A percentile compares a stretch with the other conserved stretches of the same genome.
Conservation (phyloP, 1,139 yeast genomes). For the Taphrina pruni region DNA sequence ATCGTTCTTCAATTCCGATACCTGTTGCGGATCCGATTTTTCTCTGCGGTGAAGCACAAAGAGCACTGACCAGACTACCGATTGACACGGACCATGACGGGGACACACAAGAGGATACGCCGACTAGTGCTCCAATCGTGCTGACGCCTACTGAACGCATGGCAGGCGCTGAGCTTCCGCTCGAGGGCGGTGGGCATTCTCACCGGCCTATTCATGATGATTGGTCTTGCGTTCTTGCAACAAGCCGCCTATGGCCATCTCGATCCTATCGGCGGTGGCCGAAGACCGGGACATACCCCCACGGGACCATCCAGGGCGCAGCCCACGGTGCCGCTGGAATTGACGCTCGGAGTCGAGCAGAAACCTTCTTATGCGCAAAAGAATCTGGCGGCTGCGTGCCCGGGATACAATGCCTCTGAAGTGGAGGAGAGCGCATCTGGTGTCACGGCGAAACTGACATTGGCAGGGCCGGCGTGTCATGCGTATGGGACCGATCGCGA, state of each 20-base stretch:
- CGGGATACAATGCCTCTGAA: conserved; percentile 17
- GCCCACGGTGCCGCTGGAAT: conserved; percentile 12
- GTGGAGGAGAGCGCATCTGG: conserved; percentile 40
- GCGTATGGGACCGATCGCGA: conserved; percentile 53
- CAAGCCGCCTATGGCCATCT: not conserved
- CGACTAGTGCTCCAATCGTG: conserved; percentile 5
- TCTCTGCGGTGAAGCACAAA: no score
- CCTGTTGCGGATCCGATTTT: no score
- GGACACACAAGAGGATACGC: not conserved
- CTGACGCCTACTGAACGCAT: conserved; percentile 17
- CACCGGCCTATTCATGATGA: conserved; percentile 5
- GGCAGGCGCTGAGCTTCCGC: conserved; percentile 9
- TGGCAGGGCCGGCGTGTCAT: conserved; percentile 50
- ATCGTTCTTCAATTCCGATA: no score
- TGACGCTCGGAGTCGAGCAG: conserved; percentile 22
- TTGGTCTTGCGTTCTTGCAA: conserved; percentile 6
- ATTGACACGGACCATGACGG: not conserved
- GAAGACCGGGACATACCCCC: not conserved
- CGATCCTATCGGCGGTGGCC: not conserved
- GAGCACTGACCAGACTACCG: no score
- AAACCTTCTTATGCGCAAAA: conserved; percentile 3
- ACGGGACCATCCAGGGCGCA: conserved; percentile 5
- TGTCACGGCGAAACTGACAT: conserved; percentile 29
- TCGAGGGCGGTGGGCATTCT: conserved; percentile 14
- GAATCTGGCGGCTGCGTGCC: conserved; percentile 6